Evolutionary conservation across 2,329 filamentous ascomycete genomes (phyloP).

Genomic region (Orbilia brochopaga): DNA sequence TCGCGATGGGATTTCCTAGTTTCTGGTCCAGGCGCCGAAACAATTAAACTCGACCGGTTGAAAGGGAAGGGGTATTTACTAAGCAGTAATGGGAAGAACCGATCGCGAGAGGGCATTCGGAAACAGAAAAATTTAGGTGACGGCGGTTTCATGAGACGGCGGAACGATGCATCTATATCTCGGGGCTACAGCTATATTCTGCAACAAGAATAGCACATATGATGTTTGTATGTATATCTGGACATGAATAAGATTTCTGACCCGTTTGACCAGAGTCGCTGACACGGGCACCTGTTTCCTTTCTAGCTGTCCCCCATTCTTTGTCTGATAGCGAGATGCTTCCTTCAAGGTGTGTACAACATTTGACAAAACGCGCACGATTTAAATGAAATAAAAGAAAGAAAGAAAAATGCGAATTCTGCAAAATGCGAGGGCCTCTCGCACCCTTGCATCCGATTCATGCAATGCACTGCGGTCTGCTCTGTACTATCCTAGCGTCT

Average conservation of each 20-base stretch:
- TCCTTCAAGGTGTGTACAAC: no score
- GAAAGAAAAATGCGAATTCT: no score
- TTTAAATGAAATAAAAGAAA: neutral
- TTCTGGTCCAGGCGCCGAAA: conserved; percentile 32
- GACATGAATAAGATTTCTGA: no score
- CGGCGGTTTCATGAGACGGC: neutral
- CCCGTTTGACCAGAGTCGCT: conserved; percentile 31
- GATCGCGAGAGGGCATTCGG: neutral
- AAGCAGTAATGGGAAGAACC: neutral
- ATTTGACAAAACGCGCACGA: neutral
- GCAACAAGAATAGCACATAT: neutral
- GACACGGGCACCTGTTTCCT: conserved; percentile 24
- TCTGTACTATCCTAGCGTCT: no score
- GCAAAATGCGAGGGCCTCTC: no score
- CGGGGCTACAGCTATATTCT: neutral
- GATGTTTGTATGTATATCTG: neutral
- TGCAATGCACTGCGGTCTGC: neutral
- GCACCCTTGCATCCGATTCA: neutral
- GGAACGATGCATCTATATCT: neutral
- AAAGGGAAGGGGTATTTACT: neutral
- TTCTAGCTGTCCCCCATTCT: no score
- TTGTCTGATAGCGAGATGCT: no score
- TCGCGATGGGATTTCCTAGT: conserved; percentile 10
- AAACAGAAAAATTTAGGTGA: conserved; percentile 7
- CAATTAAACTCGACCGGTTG: conserved; percentile 7